phyloP scores from a whole-genome alignment of 169 alveolate genomes.

The Plasmodium reichenowi region DNA sequence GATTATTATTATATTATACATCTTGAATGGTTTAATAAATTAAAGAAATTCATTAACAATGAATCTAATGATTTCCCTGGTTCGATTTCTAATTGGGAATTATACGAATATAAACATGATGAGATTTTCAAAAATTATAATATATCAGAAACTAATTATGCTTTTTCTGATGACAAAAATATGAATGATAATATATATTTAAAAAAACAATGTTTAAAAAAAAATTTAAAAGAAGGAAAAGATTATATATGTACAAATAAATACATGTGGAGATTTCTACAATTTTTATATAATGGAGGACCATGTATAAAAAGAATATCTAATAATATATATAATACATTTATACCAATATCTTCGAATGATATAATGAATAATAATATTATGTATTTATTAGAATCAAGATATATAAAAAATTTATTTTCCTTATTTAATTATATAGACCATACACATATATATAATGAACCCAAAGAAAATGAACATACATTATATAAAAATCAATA shows the following conservation, averaged over 20 bases:
- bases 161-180: not conserved
- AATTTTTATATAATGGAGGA: constrained; percentile 41
- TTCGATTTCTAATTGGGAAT: constrained; percentile 36
- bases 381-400: constrained; percentile 41
- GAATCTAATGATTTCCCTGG: constrained; percentile 44
- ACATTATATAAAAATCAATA: not conserved
- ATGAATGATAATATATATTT: not conserved
- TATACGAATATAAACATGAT: constrained; percentile 5
- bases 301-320: constrained; percentile 60
- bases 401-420: constrained; percentile 51
- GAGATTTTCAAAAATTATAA: not conserved
- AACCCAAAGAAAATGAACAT: not conserved
- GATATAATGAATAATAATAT: constrained; percentile 51
- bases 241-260: constrained; percentile 69
- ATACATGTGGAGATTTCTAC: constrained; percentile 65
- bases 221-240: constrained; percentile 51
- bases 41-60: constrained; percentile 26
- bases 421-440: constrained; percentile 32
- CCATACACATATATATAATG: not conserved
- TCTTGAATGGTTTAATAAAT: constrained; percentile 52
- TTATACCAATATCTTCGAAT: constrained; percentile 31
- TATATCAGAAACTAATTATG: not conserved
- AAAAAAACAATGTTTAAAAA: constrained; percentile 43
- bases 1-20: constrained; percentile 32
- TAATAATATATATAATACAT: constrained; percentile 49